Evolutionary conservation across 2,329 filamentous ascomycete species (phyloP).

Genomic region (Botrytis fragariae): DNA sequence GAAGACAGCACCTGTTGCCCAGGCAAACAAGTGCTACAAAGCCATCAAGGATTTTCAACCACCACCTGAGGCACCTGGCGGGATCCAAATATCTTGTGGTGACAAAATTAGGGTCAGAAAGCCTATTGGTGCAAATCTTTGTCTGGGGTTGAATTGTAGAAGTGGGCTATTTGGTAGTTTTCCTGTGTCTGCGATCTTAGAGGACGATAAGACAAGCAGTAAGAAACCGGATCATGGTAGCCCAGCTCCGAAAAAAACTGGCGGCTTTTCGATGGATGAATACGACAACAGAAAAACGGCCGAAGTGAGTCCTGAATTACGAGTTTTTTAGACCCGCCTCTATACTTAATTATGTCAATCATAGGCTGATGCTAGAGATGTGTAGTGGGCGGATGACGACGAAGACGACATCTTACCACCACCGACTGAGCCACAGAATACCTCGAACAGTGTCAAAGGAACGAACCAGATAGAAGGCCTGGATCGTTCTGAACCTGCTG

Average conservation of each 20-base stretch:
- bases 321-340: not conserved
- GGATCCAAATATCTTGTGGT: conserved; percentile 24
- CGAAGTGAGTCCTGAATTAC: conserved; percentile 1
- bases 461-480: not conserved
- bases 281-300: not conserved
- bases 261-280: conserved; percentile 1
- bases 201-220: not conserved
- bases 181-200: not conserved
- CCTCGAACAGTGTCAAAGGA: not conserved
- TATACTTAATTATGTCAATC: no score
- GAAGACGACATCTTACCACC: not conserved
- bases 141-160: conserved; percentile 27
- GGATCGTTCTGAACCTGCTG: not conserved
- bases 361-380: not conserved
- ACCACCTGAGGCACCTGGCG: not conserved
- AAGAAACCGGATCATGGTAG: conserved; percentile 25
- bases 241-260: not conserved
- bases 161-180: conserved; percentile 23
- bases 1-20: not conserved
- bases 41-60: not conserved
- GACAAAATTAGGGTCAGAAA: conserved; percentile 29
- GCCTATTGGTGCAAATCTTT: conserved; percentile 27
- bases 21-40: conserved; percentile 17
- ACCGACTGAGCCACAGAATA: not conserved
- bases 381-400: not conserved